Percentiles rank a stretch among this genome's conserved stretches.
Evolutionary conservation across 2,329 filamentous ascomycete species (phyloP).

Genomic region (Fusarium tricinctum): DNA sequence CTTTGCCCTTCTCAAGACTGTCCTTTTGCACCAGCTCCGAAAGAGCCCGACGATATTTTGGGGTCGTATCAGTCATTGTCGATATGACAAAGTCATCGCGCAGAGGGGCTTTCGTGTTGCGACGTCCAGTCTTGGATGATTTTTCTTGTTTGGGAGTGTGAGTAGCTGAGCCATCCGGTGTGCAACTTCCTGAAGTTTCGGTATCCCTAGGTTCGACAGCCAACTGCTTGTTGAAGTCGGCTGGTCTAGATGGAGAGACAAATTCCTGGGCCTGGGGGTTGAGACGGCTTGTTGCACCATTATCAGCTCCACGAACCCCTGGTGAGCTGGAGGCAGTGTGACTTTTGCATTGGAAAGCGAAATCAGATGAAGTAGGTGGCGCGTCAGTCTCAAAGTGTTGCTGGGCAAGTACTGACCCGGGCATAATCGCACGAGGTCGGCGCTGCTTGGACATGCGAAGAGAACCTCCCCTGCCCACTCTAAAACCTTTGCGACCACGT

Average conservation of each 20-base stretch:
- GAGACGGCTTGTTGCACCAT: conserved; percentile 22
- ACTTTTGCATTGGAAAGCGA: conserved; percentile 27
- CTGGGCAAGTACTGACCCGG: conserved; percentile 35
- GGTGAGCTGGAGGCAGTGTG: neutral
- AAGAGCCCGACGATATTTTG: conserved; percentile 11
- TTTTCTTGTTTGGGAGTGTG: neutral
- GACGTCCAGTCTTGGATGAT: neutral
- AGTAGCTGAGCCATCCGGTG: neutral
- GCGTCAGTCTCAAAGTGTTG: conserved; percentile 16
- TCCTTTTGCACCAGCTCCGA: conserved; percentile 14
- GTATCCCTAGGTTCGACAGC: neutral
- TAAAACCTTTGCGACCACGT: conserved; percentile 43
- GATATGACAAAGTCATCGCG: neutral
- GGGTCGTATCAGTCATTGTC: neutral
- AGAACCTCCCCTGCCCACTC: conserved; percentile 53
- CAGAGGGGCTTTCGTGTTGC: neutral
- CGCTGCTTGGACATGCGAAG: conserved; percentile 53
- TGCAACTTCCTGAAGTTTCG: neutral
- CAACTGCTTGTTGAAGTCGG: neutral
- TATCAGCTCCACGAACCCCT: conserved; percentile 1
- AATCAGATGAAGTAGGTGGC: conserved; percentile 31
- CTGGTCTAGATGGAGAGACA: conserved; percentile 39
- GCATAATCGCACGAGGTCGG: conserved; percentile 38
- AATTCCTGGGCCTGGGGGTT: conserved; percentile 45
- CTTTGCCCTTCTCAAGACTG: conserved; percentile 6